Base-by-base conservation (phyloP, 768 basidiomycete species). In the Scleroderma bovista region DNA sequence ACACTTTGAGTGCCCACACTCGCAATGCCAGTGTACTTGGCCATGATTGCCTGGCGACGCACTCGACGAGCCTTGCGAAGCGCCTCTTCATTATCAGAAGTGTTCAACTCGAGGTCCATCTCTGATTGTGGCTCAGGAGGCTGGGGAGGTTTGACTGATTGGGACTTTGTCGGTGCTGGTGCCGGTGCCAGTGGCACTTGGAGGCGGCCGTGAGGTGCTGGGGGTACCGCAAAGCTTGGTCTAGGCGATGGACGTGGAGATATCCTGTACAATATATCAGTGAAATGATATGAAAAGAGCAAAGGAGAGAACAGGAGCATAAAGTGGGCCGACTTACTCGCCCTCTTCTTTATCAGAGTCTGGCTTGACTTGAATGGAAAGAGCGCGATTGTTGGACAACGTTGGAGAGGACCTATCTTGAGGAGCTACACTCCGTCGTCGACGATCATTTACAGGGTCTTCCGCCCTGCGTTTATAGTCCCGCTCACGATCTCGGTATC, bases 321-420 rank as follows among this genome's bases (percentile, higher is more conserved):
- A n/a, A 9, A 29, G 26, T 29, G 26, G 26, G 26, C 9, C 26
- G 9, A 93, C 93, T 87, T 70, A 94, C 91, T 95, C 93, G 75
- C 88, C 92, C 76, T 94, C 93, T 72, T 93, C 88, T 64, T 69
- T 85, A 57, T 90, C 88, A 12, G 80, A 79, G 46, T 78, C 77
- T 12, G 66, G 57, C 43, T 51, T 62, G 5, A 52, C 52, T 7
- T 50, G 62, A 11, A 34, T 37, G 1, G 47, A 50, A 38, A 54
- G 50, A 37, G 39, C 56, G 47, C 51, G 59, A 31, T 69, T 63
- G 39, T 65, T 60, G 19, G 57, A 40, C 42, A 39, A 29, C 23
- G 51, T 29, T 19, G 46, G 52, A 24, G 54, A 51, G 22, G 46
- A 45, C 3, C 41, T 45, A 37, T 59, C 57, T 15, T 39, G 37